Base-by-base conservation (phyloP, 2,329 filamentous ascomycete genomes). In the Paecilomyces variotii region DNA sequence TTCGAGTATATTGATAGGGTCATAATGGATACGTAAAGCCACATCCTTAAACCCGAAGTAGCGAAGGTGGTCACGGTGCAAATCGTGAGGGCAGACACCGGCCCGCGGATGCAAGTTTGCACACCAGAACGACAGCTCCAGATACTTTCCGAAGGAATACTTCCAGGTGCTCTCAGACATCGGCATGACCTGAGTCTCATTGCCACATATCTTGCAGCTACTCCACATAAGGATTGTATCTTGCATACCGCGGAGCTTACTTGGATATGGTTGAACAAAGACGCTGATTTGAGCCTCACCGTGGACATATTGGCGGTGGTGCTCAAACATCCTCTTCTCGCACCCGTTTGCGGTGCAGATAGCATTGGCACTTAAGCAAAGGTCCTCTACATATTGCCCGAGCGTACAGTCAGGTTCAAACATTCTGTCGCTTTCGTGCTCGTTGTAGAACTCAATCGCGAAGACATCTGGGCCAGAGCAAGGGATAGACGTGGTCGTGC, bases 111-210 rank as follows among this genome's bases (percentile, higher is more conserved):
- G 89, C 54, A 97, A 78, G 39, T 90, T 88, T 50, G 85, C 88
- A 68, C 92, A 93, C 92, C 93, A 99, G 73, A 97, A 97, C 2
- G 92, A 91, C 19, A 99, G 80, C 74, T 99, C 94, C n/a, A 99
- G 80, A 68, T 97, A 99, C 74, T 99, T 99, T 10, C 91, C 94
- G 68, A 99, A 96, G 0, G 94, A 99, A 72, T 99, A 99, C 72
- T 95, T 97, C 89, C 91, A 99, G 0, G 92, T 95, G 67, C 86
- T 91, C 58, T 91, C 87, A 0, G 93, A 97, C 91, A 99, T 97
- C 32, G 88, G 87, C 64, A 90, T 89, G 54, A 92, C 87, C 45
- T 91, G 89, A 0, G 93, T 96, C 70, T 97, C 92, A 64, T 90
- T 90, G 56, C 90, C 87, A 73, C 95, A 99, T 30, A 90, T 82